Evolutionary conservation across 2,329 filamentous ascomycete genomes (phyloP).

Genomic region (Aspergillus hiratsukae): DNA sequence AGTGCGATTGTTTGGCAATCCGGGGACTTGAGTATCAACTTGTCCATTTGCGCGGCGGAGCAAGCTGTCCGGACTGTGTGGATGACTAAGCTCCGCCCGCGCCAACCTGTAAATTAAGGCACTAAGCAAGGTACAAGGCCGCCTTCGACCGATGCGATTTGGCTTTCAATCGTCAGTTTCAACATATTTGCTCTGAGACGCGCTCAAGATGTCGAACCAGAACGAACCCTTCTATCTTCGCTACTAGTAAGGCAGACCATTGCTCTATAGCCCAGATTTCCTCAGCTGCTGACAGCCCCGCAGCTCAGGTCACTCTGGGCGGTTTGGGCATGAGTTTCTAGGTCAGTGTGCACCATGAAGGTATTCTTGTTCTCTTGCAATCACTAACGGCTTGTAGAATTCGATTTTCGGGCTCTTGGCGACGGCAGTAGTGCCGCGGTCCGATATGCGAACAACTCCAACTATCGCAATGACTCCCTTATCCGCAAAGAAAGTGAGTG

Average conservation of each 20-base stretch:
- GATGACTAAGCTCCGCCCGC: slow-evolving; percentile 39
- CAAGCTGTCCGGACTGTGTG: slow-evolving; percentile 39
- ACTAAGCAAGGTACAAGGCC: slow-evolving; percentile 7
- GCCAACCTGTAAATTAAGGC: slow-evolving; percentile 13
- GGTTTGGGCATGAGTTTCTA: slow-evolving; percentile 96
- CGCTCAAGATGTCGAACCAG: slow-evolving; percentile 56
- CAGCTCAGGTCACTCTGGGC: slow-evolving; percentile 94
- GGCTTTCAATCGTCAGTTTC: slow-evolving; percentile 1
- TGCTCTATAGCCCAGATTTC: slow-evolving; percentile 28
- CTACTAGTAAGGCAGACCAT: slow-evolving; percentile 72
- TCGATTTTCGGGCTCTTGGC: slow-evolving; percentile 88
- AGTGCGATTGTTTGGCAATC: slow-evolving; percentile 29
- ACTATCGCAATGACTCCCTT: slow-evolving; percentile 96
- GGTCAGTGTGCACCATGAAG: slow-evolving; percentile 52
- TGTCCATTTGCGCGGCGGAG: slow-evolving; percentile 39
- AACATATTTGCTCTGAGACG: slow-evolving; percentile 4
- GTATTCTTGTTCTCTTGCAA: slow-evolving; percentile 15
- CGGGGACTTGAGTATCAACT: slow-evolving; percentile 32
- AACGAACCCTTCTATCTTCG: slow-evolving; percentile 90
- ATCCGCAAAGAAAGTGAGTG: slow-evolving; percentile 97
- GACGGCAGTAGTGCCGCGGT: slow-evolving; percentile 91
- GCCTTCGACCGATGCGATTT: slow-evolving; percentile 5
- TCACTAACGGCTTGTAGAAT: slow-evolving; percentile 58
- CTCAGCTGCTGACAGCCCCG: slow-evolving; percentile 39
- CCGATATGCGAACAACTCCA: slow-evolving; percentile 98